phyloP scores from a whole-genome alignment of 139 green algal species.

The Chlamydomonas eustigma region DNA sequence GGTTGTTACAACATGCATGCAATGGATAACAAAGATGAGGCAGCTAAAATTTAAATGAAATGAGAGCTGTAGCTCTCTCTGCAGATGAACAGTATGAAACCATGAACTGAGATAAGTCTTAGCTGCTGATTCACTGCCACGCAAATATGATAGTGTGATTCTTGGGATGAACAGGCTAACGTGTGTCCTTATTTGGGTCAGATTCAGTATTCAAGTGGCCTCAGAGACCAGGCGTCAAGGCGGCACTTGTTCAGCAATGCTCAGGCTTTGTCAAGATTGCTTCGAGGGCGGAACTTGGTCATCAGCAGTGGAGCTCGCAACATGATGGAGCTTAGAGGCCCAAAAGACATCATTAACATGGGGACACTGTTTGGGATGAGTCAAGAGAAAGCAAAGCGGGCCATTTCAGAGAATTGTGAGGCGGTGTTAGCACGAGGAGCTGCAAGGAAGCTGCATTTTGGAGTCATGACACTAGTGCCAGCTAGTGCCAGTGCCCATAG shows the following conservation, averaged over 20 bases:
- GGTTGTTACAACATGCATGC: too few relatives aligned
- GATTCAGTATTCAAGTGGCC: constrained; percentile 38
- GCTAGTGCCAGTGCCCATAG: neutral
- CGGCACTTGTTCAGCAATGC: constrained; percentile 56
- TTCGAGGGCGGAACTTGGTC: constrained; percentile 16
- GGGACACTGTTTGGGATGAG: constrained; percentile 51
- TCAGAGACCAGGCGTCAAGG: constrained; percentile 32
- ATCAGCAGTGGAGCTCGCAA: constrained; percentile 50
- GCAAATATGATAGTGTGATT: too few relatives aligned
- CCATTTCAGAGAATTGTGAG: constrained; percentile 17
- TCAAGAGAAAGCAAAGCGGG: constrained; percentile 42
- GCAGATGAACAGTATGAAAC: too few relatives aligned
- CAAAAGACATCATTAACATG: constrained; percentile 59
- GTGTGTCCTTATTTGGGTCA: too few relatives aligned
- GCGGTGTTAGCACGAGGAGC: constrained; percentile 18
- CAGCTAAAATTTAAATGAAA: too few relatives aligned
- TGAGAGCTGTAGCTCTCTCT: too few relatives aligned
- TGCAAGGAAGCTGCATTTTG: constrained; percentile 4
- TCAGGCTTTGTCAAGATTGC: constrained; percentile 29
- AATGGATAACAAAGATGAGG: too few relatives aligned
- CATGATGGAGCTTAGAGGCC: constrained; percentile 54
- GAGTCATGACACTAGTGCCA: neutral
- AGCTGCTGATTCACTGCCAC: too few relatives aligned
- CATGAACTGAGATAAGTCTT: too few relatives aligned
- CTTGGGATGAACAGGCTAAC: too few relatives aligned